Base-by-base conservation (phyloP, 2,329 filamentous ascomycete species). In the Cercospora sojina region DNA sequence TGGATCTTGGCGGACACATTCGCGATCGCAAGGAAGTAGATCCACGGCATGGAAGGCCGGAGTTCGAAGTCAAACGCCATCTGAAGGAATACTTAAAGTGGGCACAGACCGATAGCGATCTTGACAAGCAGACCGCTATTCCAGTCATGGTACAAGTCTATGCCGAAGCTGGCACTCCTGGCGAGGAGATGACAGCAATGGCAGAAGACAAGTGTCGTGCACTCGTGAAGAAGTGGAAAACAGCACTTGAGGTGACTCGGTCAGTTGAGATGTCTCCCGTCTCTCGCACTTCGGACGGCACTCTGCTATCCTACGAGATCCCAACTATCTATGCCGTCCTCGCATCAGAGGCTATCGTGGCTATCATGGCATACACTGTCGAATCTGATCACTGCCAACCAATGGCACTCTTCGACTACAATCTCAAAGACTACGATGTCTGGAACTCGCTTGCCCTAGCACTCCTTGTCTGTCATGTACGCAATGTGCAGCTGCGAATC, bases 391-490 rank as follows among this genome's bases (percentile, higher is more conserved):
- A 71, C 12, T 64, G 72, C 57, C 25, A 71, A 68, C 32, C 72
- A 13, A 81, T 88, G 59, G 82, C 80, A 5, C 81, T 83, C 61
- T 85, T 87, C 69, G 83, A 88, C 72, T 82, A 87, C 64, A 80
- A 79, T 3, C 80, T 85, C 51, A 74, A 76, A 8, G 81, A 81
- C 1, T 83, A 85, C 66, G 86, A 88, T 72, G 85, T 88, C 1
- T 89, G 86, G 86, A 87, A 87, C 71, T 80, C 83, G 4, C 77
- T 88, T 3, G 85, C 85, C 0, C 70, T 88, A 59, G 84, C 86
- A 0, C 85, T 88, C 65, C 77, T 85, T 5, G 78, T 86, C 10
- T 80, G 85, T 67, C 83, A 86, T 72, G 81, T 83, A 62, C 80
- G 85, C 5, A 83, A 84, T 66, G 79, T 81, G 35, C 80, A 85